Conservation (phyloP, 768 basidiomycete genomes). For the Auricularia sp. region DNA sequence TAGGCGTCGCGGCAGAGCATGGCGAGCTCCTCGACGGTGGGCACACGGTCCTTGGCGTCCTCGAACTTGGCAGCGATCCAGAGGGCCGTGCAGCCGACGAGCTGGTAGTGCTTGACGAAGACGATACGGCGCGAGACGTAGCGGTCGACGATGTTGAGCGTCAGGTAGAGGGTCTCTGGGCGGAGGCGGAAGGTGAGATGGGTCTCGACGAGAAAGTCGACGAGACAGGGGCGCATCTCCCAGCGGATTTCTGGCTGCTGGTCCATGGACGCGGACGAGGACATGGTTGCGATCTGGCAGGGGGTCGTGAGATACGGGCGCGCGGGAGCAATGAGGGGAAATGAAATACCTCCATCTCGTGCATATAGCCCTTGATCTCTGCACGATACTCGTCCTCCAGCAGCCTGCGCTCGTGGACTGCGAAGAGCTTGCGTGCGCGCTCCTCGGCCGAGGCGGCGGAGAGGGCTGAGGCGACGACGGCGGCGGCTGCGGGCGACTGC, state of each 20-base stretch:
- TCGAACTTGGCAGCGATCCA: constrained; percentile 99
- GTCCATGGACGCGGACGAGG: constrained; percentile 93
- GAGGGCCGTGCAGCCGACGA: constrained; percentile 94
- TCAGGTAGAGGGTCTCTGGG: constrained; percentile 96
- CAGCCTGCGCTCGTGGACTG: constrained; percentile 52
- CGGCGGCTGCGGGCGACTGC: constrained; percentile 32
- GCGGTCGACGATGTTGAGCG: constrained; percentile 97
- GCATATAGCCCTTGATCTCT: constrained; percentile 91
- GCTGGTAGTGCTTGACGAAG: constrained; percentile 98
- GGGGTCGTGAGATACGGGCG: constrained; percentile 5
- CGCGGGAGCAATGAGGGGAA: neutral
- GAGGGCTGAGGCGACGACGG: constrained; percentile 36
- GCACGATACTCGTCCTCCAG: constrained; percentile 93
- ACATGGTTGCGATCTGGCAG: constrained; percentile 69
- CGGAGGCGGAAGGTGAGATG: constrained; percentile 97
- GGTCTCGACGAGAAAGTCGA: constrained; percentile 98
- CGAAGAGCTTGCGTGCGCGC: constrained; percentile 12
- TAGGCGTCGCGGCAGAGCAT: constrained; percentile 96
- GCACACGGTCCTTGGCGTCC: constrained; percentile 96
- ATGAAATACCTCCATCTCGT: constrained; percentile 89
- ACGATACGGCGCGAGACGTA: constrained; percentile 98
- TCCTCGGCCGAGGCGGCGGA: constrained; percentile 44
- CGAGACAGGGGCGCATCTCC: constrained; percentile 98
- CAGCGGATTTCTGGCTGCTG: constrained; percentile 98
- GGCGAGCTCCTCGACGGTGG: constrained; percentile 86